phyloP scores from a whole-genome alignment of 495 filamentous ascomycete genomes.

The Podospora pseudocomata region DNA sequence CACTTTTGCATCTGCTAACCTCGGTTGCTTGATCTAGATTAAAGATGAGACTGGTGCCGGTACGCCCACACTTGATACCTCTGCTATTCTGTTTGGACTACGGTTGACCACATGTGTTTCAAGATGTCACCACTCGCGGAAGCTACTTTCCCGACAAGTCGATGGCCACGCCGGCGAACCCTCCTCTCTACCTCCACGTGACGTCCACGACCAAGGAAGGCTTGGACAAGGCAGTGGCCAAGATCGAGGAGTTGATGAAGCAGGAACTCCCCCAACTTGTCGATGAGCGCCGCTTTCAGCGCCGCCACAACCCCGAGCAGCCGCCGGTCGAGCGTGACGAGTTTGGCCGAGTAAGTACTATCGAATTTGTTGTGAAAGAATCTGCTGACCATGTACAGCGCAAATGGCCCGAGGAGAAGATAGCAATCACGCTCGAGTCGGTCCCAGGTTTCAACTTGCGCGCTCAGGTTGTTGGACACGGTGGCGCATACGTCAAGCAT shows the following conservation, averaged over 20 bases:
- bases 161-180: conserved; percentile 92
- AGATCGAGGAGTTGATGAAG: conserved; percentile 93
- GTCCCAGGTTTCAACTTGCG: conserved; percentile 94
- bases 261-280: conserved; percentile 94
- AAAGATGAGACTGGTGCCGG: conserved; percentile 99
- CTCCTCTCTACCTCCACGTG: conserved; percentile 89
- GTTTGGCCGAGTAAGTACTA: conserved; percentile 72
- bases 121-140: conserved; percentile 99
- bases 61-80: conserved; percentile 64
- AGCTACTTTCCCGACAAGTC: conserved; percentile 95
- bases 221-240: conserved; percentile 76
- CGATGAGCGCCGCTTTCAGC: conserved; percentile 89
- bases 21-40: conserved; percentile 92
- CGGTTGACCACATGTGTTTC: conserved; percentile 54
- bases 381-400: conserved; percentile 55
- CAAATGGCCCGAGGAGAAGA: conserved; percentile 97
- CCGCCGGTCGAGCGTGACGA: conserved; percentile 91
- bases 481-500: conserved; percentile 92
- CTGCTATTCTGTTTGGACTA: conserved; percentile 46
- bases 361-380: conserved; percentile 14
- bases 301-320: conserved; percentile 74
- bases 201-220: conserved; percentile 91
- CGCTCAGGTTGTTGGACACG: conserved; percentile 90
- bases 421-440: conserved; percentile 84
- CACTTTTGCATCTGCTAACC: conserved; percentile 98